Evolutionary conservation across 495 filamentous ascomycete genomes (phyloP).

Genomic region (Thermochaetoides thermophila): DNA sequence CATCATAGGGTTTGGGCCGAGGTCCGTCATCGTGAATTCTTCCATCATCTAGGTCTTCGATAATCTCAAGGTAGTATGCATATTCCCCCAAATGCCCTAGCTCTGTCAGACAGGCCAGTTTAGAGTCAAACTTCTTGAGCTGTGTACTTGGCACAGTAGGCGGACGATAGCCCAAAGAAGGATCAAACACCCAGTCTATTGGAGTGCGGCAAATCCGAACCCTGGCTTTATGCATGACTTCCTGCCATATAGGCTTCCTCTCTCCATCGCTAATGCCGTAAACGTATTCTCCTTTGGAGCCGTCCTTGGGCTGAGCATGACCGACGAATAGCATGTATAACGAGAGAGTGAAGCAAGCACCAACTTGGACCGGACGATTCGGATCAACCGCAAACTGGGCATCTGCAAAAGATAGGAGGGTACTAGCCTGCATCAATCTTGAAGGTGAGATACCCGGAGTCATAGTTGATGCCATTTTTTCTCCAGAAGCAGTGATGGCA

Average conservation of each 20-base stretch:
- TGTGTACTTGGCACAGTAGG: background rate
- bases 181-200: slow-evolving; percentile 16
- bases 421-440: slow-evolving; percentile 82
- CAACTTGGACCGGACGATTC: slow-evolving; percentile 60
- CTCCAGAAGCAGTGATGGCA: slow-evolving; percentile 90
- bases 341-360: slow-evolving; percentile 74
- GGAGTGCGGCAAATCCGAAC: slow-evolving; percentile 56
- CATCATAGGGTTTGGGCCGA: slow-evolving; percentile 54
- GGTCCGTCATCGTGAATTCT: slow-evolving; percentile 69
- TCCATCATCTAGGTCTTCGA: slow-evolving; percentile 90
- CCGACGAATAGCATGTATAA: slow-evolving; percentile 94
- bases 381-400: slow-evolving; percentile 59
- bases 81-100: too few relatives aligned
- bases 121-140: background rate
- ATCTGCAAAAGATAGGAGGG: slow-evolving; percentile 79
- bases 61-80: slow-evolving; percentile 73
- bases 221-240: slow-evolving; percentile 88
- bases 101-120: too few relatives aligned
- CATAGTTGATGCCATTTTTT: slow-evolving; percentile 62
- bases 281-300: background rate
- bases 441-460: slow-evolving; percentile 81
- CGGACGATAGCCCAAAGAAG: slow-evolving; percentile 10
- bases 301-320: slow-evolving; percentile 33
- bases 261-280: slow-evolving; percentile 34
- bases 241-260: slow-evolving; percentile 84